phyloP scores from a whole-genome alignment of 208 protist genomes.

The Trypanosoma platydactyli region DNA sequence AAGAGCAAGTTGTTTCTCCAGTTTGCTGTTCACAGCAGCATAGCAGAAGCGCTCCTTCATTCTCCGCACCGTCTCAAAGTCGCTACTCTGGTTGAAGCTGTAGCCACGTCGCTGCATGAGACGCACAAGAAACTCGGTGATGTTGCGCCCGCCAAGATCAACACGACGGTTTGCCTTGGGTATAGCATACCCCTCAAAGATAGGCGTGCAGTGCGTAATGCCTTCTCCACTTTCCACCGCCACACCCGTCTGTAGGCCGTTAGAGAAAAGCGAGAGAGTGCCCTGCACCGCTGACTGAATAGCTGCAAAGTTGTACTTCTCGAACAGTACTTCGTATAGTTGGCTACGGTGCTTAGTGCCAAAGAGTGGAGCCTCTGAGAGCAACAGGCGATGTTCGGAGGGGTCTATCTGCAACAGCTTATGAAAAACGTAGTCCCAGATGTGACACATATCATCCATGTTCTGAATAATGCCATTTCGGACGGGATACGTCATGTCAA shows the following conservation, averaged over 20 bases:
- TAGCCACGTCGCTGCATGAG: slow-evolving; percentile 80
- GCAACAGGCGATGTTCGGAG: slow-evolving; percentile 68
- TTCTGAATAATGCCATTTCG: slow-evolving; percentile 96
- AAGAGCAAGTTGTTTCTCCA: slow-evolving; percentile 90
- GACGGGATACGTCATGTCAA: slow-evolving; percentile 95
- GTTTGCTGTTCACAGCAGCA: slow-evolving; percentile 82
- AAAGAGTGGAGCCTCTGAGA: slow-evolving; percentile 97
- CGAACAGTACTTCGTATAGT: slow-evolving; percentile 95
- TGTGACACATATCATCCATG: slow-evolving; percentile 96
- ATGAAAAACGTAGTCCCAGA: slow-evolving; percentile 97
- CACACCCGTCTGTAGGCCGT: slow-evolving; percentile 95
- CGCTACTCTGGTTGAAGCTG: slow-evolving; percentile 94
- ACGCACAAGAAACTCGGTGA: slow-evolving; percentile 96
- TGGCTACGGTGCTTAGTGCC: slow-evolving; percentile 90
- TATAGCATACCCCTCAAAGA: slow-evolving; percentile 95
- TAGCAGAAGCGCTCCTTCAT: slow-evolving; percentile 96
- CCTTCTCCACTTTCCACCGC: slow-evolving; percentile 98
- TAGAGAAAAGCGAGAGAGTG: slow-evolving; percentile 96
- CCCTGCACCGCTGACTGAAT: slow-evolving; percentile 91
- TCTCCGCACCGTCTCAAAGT: slow-evolving; percentile 95
- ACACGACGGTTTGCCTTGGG: slow-evolving; percentile 73
- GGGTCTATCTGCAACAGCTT: slow-evolving; percentile 42
- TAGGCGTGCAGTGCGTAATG: slow-evolving; percentile 98
- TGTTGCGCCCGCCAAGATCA: slow-evolving; percentile 96
- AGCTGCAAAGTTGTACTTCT: slow-evolving; percentile 93